phyloP scores from a whole-genome alignment of 129 eudicot species.

The Calendula officinalis region DNA sequence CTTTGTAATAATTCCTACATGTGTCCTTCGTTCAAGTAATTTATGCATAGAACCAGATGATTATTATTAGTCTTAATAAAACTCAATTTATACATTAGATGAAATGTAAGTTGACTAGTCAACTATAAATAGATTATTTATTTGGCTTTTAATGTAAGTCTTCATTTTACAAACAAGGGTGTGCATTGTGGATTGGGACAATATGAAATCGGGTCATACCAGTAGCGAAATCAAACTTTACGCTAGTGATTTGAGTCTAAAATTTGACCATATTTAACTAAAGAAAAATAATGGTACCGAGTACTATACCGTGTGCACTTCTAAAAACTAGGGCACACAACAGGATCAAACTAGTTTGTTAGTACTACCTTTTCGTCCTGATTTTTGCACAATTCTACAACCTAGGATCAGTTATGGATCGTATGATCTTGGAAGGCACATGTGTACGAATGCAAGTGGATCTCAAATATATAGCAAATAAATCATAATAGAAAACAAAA shows the following conservation, averaged over 20 bases:
- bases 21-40: constrained; percentile 57
- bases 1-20: constrained; percentile 60
- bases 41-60: neutral
- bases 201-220: too few species aligned
- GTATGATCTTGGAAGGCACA: too few species aligned
- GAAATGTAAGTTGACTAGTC: neutral
- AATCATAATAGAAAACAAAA: neutral
- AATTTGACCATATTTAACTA: too few species aligned
- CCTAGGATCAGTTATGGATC: neutral
- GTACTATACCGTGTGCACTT: too few species aligned
- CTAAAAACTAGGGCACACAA: too few species aligned
- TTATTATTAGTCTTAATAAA: neutral
- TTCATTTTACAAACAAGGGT: too few species aligned
- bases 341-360: too few species aligned
- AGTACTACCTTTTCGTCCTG: neutral
- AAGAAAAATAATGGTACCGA: too few species aligned
- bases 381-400: neutral
- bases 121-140: neutral
- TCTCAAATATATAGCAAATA: neutral
- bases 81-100: neutral
- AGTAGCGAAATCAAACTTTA: too few species aligned
- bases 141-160: too few species aligned
- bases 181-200: too few species aligned
- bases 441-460: neutral
- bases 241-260: too few species aligned